These are phyloP conservation scores for Ophiostoma montium DNA, from an alignment of 2,329 filamentous ascomycete genomes.

Conservation along the genomic window DNA sequence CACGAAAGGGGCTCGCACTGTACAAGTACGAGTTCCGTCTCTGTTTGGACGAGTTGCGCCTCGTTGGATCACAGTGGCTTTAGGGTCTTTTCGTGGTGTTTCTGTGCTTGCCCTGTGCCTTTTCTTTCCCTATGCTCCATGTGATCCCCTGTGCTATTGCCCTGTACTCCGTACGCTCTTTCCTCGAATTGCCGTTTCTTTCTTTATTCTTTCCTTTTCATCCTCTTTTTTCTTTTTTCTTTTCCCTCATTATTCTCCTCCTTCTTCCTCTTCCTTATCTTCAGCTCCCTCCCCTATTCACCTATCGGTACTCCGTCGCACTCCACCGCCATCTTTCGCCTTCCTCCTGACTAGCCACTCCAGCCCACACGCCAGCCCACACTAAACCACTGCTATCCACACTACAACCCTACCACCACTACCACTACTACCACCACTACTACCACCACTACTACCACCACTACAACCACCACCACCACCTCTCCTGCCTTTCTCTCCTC, in stretches of 20 bases:
- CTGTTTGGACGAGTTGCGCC: neutral
- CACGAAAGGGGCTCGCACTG: conserved; percentile 5
- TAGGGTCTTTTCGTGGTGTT: too few relatives aligned
- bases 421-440: too few relatives aligned
- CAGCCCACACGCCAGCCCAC: too few relatives aligned
- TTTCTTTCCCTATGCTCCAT: too few relatives aligned
- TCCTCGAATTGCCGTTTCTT: neutral
- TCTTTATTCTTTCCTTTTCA: neutral
- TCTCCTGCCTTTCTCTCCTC: too few relatives aligned
- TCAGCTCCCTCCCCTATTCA: neutral
- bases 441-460: too few relatives aligned
- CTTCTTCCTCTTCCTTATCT: neutral
- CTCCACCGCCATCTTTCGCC: neutral
- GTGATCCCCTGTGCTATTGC: neutral
- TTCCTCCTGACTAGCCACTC: too few relatives aligned
- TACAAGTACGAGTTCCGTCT: neutral
- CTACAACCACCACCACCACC: neutral
- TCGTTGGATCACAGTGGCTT: too few relatives aligned
- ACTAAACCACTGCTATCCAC: neutral
- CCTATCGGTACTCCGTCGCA: neutral
- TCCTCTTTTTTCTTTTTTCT: conserved; percentile 1
- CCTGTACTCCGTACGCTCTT: neutral
- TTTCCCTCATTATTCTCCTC: neutral
- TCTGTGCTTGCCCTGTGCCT: neutral
- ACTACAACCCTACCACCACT: neutral